Conservation (phyloP, 805 yeast species). For the Torulaspora gathmanii region DNA sequence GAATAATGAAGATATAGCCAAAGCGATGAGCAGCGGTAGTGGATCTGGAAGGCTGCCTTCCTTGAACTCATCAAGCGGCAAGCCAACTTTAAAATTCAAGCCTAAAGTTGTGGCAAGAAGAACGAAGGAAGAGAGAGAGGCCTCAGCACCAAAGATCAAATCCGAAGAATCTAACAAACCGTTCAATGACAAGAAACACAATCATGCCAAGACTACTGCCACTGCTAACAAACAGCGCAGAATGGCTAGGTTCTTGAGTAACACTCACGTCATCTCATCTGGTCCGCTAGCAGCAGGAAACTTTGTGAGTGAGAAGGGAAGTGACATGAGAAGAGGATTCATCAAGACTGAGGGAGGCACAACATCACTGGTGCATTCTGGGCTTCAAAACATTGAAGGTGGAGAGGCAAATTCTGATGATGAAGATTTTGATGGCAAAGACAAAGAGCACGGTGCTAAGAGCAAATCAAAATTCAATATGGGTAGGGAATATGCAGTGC, state of each 20-base stretch:
- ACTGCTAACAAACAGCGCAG: slow-evolving; percentile 23
- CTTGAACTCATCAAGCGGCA: slow-evolving; percentile 23
- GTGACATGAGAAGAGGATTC: slow-evolving; percentile 25
- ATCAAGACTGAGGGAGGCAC: slow-evolving; percentile 22
- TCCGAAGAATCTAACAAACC: slow-evolving; percentile 19
- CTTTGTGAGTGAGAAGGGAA: slow-evolving; percentile 30
- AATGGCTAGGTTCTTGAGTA: slow-evolving; percentile 31
- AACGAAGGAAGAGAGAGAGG: slow-evolving; percentile 77
- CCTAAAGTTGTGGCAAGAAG: slow-evolving; percentile 86
- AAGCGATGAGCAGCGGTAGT: slow-evolving; percentile 15
- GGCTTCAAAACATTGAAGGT: slow-evolving; percentile 22
- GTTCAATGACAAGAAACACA: slow-evolving; percentile 17
- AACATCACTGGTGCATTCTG: slow-evolving; percentile 25
- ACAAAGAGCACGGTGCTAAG: slow-evolving; percentile 19
- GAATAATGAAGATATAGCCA: neutral
- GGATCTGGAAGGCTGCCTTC: slow-evolving; percentile 35
- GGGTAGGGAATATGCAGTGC: slow-evolving; percentile 54
- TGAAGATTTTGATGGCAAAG: slow-evolving; percentile 37
- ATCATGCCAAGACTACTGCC: slow-evolving; percentile 18
- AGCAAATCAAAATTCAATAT: slow-evolving; percentile 44
- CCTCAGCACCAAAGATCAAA: slow-evolving; percentile 58
- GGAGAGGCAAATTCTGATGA: slow-evolving; percentile 37
- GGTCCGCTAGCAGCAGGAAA: slow-evolving; percentile 71
- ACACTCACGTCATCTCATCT: slow-evolving; percentile 60
- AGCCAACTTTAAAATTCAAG: slow-evolving; percentile 65